Evolutionary conservation across 129 eudicot genomes (phyloP), one percentile per base, ranked within the genome.

Genomic region (Saussurea involucrata): DNA sequence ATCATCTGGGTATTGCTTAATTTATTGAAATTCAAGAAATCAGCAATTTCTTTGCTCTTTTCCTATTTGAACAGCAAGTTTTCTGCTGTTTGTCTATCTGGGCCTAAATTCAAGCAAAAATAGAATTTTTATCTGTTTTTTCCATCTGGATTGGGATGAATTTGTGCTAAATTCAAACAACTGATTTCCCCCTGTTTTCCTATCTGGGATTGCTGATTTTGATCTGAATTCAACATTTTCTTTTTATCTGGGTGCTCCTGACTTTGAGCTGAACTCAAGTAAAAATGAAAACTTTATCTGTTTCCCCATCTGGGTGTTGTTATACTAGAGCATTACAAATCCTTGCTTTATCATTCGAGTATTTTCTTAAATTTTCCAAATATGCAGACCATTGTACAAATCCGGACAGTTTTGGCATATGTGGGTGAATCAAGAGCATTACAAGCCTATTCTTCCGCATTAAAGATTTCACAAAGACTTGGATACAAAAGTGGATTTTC

Each of bases 401-500:
- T 93, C 37, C 83, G 98, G 74, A 92, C 92, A 1, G 98, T 93
- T 27, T 69, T 88, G 76, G 97, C 98, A 6, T 93, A 72, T 70
- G 98, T 93, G 74, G 98, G 98, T 9, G 98, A 93, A 81, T 83
- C 97, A 25, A 85, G 89, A 76, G 97, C 98, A 66, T 78, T 88
- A 32, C 86, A 90, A 78, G 88, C 88, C 21, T 93, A 93, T 80
- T 85, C 98, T 6, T 81, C 91, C 0, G 97, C 98, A 28, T 78
- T 93, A 49, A 90, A 71, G 78, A 84, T 87, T 37, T 83, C 93
- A 33, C 98, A 93, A 31, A 88, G 66, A 79, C 88, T 93, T 11
- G 98, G 98, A 0, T 93, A 93, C 83, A 93, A 87, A 85, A 88
- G 80, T 70, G 98, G 98, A 74, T 88, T 93, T 32, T 85, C 98